A percentile compares a stretch with the other conserved stretches of the same genome.
Conservation (phyloP, 148 eudicot genomes). For the Vaccinium darrowii region DNA sequence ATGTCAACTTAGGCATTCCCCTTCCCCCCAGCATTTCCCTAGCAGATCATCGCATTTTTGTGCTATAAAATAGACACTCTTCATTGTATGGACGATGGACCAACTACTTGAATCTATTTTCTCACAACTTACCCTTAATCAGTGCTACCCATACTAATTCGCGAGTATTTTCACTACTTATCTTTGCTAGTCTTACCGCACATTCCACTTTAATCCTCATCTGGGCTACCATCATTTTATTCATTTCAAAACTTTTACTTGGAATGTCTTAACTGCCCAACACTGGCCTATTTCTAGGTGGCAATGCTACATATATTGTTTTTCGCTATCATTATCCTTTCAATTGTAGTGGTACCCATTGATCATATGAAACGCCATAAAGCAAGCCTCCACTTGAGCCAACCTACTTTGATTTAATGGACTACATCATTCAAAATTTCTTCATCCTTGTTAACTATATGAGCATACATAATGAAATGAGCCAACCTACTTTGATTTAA, state of each 20-base stretch:
- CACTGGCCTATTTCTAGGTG: neutral
- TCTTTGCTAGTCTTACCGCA: neutral
- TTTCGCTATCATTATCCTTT: neutral
- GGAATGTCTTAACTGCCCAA: neutral
- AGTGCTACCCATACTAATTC: neutral
- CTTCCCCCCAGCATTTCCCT: neutral
- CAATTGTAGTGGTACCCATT: neutral
- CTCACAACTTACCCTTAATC: neutral
- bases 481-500: neutral
- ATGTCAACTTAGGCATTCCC: neutral
- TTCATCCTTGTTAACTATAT: too few species aligned
- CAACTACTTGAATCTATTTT: neutral
- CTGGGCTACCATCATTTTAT: neutral
- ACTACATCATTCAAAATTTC: too few species aligned
- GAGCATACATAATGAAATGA: neutral
- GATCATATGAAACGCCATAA: neutral
- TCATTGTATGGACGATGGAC: neutral
- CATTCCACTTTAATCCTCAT: neutral
- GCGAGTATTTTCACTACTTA: neutral
- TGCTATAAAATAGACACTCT: neutral
- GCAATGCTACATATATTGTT: neutral
- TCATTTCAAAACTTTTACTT: neutral
- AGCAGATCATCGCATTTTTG: neutral
- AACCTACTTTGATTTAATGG: neutral
- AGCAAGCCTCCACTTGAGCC: neutral